Evolutionary conservation across 2,329 filamentous ascomycete genomes (phyloP).

Genomic region (Botrytis cinerea): DNA sequence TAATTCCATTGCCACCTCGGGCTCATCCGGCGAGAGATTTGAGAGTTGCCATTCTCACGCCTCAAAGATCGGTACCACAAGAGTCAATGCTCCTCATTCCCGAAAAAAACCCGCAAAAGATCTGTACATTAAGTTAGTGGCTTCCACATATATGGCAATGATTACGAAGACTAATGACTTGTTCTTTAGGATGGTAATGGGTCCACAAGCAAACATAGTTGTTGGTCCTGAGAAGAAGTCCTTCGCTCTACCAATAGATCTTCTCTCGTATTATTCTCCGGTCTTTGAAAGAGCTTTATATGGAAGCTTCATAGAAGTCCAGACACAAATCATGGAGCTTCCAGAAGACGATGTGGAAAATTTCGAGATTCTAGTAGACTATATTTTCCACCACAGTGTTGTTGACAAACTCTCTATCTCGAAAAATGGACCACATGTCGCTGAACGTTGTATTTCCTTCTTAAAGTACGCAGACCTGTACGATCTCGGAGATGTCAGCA

Average conservation of each 20-base stretch:
- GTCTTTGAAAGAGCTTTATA: slow-evolving; percentile 30
- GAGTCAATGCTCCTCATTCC: background rate
- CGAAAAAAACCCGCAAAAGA: background rate
- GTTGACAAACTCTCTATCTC: background rate
- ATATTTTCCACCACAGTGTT: background rate
- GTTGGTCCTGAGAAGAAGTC: slow-evolving; percentile 29
- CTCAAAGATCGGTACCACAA: background rate
- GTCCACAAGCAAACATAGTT: slow-evolving; percentile 25
- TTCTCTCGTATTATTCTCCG: slow-evolving; percentile 28
- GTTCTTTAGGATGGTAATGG: background rate
- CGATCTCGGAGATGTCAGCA: background rate
- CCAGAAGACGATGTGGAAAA: background rate
- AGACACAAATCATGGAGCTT: slow-evolving; percentile 26
- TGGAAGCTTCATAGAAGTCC: slow-evolving; percentile 23
- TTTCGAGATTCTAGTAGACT: background rate
- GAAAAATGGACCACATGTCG: background rate
- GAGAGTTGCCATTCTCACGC: background rate
- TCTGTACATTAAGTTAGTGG: background rate
- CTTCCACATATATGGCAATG: background rate
- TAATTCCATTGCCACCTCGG: background rate
- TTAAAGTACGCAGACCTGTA: background rate
- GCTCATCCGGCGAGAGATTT: background rate
- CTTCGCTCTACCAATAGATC: slow-evolving; percentile 26
- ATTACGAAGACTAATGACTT: background rate
- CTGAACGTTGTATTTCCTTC: background rate